Conservation (phyloP, 441 rosid species). For the Rhodomyrtus psidioides region DNA sequence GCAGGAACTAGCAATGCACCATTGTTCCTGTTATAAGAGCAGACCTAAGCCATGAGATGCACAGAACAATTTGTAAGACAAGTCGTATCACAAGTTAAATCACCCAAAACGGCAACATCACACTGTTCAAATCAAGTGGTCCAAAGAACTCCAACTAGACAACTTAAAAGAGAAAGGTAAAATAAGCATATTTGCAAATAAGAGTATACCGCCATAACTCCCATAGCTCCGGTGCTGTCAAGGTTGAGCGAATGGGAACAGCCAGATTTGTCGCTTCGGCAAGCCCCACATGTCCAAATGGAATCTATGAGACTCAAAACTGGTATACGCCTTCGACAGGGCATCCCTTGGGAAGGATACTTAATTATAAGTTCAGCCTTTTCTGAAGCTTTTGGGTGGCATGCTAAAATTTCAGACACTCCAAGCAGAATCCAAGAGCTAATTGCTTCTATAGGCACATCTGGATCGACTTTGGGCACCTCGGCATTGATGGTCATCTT, state of each 20-base stretch:
- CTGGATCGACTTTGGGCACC: not conserved
- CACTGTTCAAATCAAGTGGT: not conserved
- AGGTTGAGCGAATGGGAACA: not conserved
- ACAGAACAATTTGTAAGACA: not conserved
- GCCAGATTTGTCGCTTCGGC: not conserved
- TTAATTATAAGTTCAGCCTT: not conserved
- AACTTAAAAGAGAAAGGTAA: not conserved
- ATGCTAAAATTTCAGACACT: not conserved
- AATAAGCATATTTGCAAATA: not conserved
- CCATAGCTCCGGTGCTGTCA: not conserved
- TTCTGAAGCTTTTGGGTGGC: not conserved
- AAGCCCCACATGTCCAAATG: not conserved
- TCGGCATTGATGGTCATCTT: not conserved
- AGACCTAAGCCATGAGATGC: not conserved
- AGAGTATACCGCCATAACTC: not conserved
- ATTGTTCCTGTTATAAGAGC: not conserved
- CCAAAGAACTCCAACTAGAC: not conserved
- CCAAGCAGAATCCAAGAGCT: not conserved
- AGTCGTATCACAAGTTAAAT: not conserved
- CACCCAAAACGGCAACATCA: not conserved
- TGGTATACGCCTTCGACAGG: not conserved
- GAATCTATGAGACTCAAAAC: not conserved
- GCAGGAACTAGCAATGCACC: not conserved
- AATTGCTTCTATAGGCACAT: not conserved
- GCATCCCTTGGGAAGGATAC: not conserved